phyloP scores from a whole-genome alignment of 1,139 yeast species.

The Pichia sp. region DNA sequence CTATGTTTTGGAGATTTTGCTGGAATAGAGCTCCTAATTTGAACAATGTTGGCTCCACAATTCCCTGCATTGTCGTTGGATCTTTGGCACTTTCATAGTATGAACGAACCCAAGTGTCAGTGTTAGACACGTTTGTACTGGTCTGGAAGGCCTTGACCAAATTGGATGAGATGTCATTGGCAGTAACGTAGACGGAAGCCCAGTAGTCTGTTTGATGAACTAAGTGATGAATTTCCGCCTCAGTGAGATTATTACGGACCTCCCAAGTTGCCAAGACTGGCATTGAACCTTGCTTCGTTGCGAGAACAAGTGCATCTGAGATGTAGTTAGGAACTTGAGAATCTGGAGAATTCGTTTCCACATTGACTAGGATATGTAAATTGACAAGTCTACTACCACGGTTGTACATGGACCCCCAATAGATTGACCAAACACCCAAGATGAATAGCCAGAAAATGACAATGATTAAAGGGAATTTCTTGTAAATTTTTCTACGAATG shows the following conservation, averaged over 20 bases:
- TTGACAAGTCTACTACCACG: slow-evolving; percentile 34
- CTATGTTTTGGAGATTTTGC: slow-evolving; percentile 20
- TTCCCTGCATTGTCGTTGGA: slow-evolving; percentile 34
- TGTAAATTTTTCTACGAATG: slow-evolving; percentile 9
- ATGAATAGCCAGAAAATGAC: slow-evolving; percentile 18
- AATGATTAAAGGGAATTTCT: slow-evolving; percentile 13
- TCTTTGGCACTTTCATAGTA: slow-evolving; percentile 52
- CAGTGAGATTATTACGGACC: slow-evolving; percentile 16
- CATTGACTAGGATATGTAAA: slow-evolving; percentile 39
- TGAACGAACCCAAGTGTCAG: slow-evolving; percentile 28
- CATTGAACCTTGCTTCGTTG: slow-evolving; percentile 23
- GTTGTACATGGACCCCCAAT: slow-evolving; percentile 53
- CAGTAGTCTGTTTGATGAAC: slow-evolving; percentile 48
- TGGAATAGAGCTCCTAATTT: slow-evolving; percentile 18
- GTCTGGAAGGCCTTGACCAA: slow-evolving; percentile 28
- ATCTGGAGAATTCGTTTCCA: slow-evolving; percentile 42
- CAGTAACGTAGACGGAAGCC: slow-evolving; percentile 42
- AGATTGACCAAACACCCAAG: slow-evolving; percentile 42
- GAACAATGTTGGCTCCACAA: slow-evolving; percentile 35
- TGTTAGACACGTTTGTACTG: slow-evolving; percentile 25
- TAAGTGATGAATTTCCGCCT: slow-evolving; percentile 29
- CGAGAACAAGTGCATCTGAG: slow-evolving; percentile 30
- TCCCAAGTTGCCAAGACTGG: slow-evolving; percentile 36
- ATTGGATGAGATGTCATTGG: slow-evolving; percentile 27
- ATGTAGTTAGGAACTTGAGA: slow-evolving; percentile 29